A percentile compares a stretch with the other conserved stretches of the same genome.
phyloP scores from a whole-genome alignment of 352 stramenopile genomes.

The Globisporangium paroecandrum region DNA sequence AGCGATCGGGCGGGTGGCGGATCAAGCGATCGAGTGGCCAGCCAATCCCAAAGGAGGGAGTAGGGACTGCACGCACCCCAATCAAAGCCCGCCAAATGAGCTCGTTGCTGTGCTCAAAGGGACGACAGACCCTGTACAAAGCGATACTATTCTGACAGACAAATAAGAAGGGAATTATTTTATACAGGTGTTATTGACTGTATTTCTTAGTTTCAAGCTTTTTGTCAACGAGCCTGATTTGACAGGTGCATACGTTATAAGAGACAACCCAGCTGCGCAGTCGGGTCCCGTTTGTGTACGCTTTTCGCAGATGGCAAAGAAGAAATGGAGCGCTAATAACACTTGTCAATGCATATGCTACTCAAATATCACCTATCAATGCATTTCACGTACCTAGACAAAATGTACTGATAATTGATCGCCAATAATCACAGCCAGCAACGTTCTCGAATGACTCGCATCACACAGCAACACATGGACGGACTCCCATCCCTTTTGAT shows the following conservation, averaged over 20 bases:
- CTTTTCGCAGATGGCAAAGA: neutral
- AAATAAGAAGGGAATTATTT: neutral
- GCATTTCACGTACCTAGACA: neutral
- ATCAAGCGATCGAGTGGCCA: neutral
- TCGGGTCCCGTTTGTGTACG: neutral
- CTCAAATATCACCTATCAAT: neutral
- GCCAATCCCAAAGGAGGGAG: neutral
- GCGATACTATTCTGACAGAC: no score
- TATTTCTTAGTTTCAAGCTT: no score
- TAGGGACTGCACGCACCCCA: neutral
- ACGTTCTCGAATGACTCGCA: neutral
- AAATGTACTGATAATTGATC: neutral
- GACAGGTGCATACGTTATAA: neutral
- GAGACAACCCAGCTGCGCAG: neutral
- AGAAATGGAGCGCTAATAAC: neutral
- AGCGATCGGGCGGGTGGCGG: neutral
- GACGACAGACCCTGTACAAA: neutral
- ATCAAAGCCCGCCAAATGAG: neutral
- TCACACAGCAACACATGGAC: neutral
- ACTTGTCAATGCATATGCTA: neutral
- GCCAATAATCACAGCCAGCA: neutral
- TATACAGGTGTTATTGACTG: neutral
- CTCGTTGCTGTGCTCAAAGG: neutral
- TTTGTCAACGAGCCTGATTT: neutral
- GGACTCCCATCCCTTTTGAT: neutral